Evolutionary conservation across 805 yeast genomes (phyloP).

Genomic region (Starmerella roubikii): DNA sequence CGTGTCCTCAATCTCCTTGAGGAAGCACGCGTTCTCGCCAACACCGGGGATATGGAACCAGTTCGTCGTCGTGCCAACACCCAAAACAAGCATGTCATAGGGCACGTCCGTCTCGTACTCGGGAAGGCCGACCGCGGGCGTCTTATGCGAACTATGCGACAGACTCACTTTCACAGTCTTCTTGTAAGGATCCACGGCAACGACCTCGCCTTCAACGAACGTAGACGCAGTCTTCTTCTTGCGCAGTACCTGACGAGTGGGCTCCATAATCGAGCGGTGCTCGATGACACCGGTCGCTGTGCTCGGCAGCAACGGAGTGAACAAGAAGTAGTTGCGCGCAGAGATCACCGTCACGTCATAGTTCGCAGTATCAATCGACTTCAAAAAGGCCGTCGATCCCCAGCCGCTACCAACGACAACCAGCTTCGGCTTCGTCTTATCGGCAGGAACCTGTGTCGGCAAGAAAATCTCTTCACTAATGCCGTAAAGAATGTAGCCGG

Average conservation of each 20-base stretch:
- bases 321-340: slow-evolving; percentile 88
- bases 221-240: slow-evolving; percentile 57
- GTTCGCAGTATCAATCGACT: slow-evolving; percentile 69
- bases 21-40: slow-evolving; percentile 65
- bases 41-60: slow-evolving; percentile 95
- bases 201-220: slow-evolving; percentile 85
- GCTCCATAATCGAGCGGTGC: slow-evolving; percentile 80
- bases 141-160: slow-evolving; percentile 19
- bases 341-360: slow-evolving; percentile 84
- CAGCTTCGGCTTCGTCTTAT: slow-evolving; percentile 54
- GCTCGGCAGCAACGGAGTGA: slow-evolving; percentile 91
- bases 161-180: slow-evolving; percentile 48
- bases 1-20: slow-evolving; percentile 84
- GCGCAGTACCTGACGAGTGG: slow-evolving; percentile 77
- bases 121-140: slow-evolving; percentile 25
- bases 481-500: slow-evolving; percentile 48
- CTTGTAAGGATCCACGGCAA: slow-evolving; percentile 58
- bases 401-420: slow-evolving; percentile 73
- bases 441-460: slow-evolving; percentile 31
- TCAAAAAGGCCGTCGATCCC: slow-evolving; percentile 81
- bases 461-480: slow-evolving; percentile 29
- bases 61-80: slow-evolving; percentile 91
- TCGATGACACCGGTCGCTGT: slow-evolving; percentile 91
- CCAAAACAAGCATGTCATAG: slow-evolving; percentile 78
- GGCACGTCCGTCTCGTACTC: slow-evolving; percentile 35